phyloP scores from a whole-genome alignment of 2,329 filamentous ascomycete genomes.

The Paramyrothecium sp. region DNA sequence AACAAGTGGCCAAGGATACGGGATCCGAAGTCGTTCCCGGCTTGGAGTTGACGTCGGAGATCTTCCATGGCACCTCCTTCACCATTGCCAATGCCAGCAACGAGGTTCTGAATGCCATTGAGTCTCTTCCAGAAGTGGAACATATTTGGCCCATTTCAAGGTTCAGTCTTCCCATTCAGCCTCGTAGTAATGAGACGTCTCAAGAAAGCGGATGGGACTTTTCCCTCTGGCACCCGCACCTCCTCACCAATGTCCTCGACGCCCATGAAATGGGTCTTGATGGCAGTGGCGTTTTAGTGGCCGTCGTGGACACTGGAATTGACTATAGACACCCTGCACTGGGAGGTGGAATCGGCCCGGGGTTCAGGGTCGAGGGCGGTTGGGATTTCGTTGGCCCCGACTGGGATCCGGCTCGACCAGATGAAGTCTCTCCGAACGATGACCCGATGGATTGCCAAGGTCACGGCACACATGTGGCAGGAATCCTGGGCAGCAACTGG shows the following conservation, averaged over 20 bases:
- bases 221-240: conserved; percentile 3
- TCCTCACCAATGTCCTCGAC: conserved; percentile 5
- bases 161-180: neutral
- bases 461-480: conserved; percentile 8
- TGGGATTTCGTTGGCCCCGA: neutral
- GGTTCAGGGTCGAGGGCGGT: conserved; percentile 2
- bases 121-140: conserved; percentile 6
- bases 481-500: conserved; percentile 3
- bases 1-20: neutral
- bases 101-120: conserved; percentile 3
- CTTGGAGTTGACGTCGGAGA: conserved; percentile 3
- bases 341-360: conserved; percentile 1
- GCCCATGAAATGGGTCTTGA: conserved; percentile 4
- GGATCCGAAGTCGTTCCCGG: conserved; percentile 1
- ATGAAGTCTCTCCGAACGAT: neutral
- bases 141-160: conserved; percentile 5
- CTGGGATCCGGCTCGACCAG: neutral
- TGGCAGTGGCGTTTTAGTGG: conserved; percentile 5
- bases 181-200: neutral
- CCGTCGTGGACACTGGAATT: conserved; percentile 3
- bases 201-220: neutral
- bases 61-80: conserved; percentile 8
- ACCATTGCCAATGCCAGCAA: conserved; percentile 4
- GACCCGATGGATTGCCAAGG: conserved; percentile 12
- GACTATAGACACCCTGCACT: conserved; percentile 3